Base-by-base conservation (phyloP, 2,329 filamentous ascomycete species). In the Exophiala sp. region DNA sequence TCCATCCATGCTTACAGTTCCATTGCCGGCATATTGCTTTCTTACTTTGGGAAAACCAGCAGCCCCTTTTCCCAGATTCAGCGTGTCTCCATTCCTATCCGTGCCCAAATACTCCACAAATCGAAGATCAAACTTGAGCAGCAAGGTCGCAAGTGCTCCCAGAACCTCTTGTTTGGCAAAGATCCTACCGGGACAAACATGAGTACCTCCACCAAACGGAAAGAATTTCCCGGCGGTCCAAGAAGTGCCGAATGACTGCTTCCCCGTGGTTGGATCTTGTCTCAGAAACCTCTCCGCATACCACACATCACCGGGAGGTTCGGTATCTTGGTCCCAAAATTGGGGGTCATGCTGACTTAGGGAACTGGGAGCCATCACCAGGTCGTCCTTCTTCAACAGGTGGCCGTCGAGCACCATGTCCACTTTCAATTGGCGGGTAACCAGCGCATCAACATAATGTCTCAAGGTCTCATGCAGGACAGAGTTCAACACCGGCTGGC, bases 111-210 rank as follows among this genome's bases (percentile, higher is more conserved):
- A 62, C 34, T 55, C 49, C 34, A 52, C 47, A 46, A 62, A 59
- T 40, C 47, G 48, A 10, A 56, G 42, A 8, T 59, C 55, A 55
- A 57, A 56, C 12, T 42, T 20, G 24, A 54, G 29, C 14, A 59
- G 36, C 10, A 53, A 18, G 16, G 41, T 55, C 6, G 69, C 70
- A 1, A 72, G 41, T 1, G 65, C 63, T 9, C 68, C 36, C 7
- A 75, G 57, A 24, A 75, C 69, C 61, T 74, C 70, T 40, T 66
- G 65, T 57, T 75, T 75, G 0, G 72, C 71, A 56, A 75, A 71
- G 43, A 68, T 62, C 0, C 72, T 65, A 2, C 72, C 73, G 2
- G 73, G 69, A 45, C 72, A 76, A 5, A 71, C 66, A 1, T 62
- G 57, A 0, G 57, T 38, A 0, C 72, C 72, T 5, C 69, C 71